phyloP scores from a whole-genome alignment of 2,329 filamentous ascomycete genomes.

The Colletotrichum cordylinicola region DNA sequence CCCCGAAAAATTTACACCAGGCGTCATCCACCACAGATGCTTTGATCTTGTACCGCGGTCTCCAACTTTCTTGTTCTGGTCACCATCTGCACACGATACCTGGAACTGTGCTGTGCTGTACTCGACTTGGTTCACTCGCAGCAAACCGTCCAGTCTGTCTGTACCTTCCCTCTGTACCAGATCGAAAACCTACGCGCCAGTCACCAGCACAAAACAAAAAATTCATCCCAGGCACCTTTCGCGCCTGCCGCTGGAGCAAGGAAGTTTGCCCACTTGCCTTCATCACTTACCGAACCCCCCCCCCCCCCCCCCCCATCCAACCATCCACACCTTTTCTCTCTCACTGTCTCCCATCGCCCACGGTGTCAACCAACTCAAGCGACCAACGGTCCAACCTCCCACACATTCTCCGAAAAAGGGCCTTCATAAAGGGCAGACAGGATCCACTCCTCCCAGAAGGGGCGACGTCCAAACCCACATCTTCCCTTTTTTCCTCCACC shows the following conservation, averaged over 20 bases:
- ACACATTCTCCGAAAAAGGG: constrained; percentile 23
- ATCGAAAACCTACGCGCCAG: not conserved
- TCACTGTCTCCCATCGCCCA: not conserved
- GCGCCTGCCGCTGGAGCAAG: not conserved
- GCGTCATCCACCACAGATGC: constrained; percentile 14
- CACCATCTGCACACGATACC: not conserved
- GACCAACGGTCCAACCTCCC: constrained; percentile 21
- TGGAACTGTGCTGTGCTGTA: not conserved
- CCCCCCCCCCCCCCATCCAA: not conserved
- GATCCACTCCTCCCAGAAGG: constrained; percentile 23
- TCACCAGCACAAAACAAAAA: not conserved
- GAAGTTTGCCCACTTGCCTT: not conserved
- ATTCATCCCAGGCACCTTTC: not conserved
- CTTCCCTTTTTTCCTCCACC: constrained; percentile 20
- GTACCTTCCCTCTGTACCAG: not conserved
- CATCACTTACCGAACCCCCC: constrained; percentile 13
- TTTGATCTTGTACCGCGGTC: constrained; percentile 15
- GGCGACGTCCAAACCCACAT: constrained; percentile 22
- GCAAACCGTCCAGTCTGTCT: not conserved
- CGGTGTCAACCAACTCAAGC: constrained; percentile 4
- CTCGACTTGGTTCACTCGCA: not conserved
- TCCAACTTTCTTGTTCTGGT: constrained; percentile 21
- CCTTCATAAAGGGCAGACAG: constrained; percentile 18
- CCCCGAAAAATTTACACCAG: not conserved
- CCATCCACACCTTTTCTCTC: not conserved